Evolutionary conservation across 192 early-diverging fungal genomes (phyloP).

Genomic region (Borealophlyctis nickersoniae): DNA sequence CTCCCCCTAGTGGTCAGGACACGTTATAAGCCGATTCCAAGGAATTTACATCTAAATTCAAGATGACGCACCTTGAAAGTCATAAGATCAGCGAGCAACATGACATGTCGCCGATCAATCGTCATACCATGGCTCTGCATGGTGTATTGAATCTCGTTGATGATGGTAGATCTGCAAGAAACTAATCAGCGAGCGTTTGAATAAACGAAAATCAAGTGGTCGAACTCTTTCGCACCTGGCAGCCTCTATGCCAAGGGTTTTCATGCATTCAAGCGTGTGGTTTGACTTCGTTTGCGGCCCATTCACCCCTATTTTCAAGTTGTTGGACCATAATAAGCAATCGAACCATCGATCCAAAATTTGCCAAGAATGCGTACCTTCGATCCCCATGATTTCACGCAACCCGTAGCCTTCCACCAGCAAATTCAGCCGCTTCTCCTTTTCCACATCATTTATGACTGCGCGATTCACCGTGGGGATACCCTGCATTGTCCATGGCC

Average conservation of each 20-base stretch:
- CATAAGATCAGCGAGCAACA: constrained; percentile 98
- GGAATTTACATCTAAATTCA: constrained; percentile 1
- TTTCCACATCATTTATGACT: constrained; percentile 72
- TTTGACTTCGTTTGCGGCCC: constrained; percentile 79
- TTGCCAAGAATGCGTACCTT: constrained; percentile 65
- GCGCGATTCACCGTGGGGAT: constrained; percentile 78
- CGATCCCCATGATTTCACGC: constrained; percentile 90
- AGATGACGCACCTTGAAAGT: constrained; percentile 72
- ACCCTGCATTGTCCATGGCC: too few relatives aligned
- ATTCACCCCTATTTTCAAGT: constrained; percentile 55
- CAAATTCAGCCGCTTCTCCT: constrained; percentile 55
- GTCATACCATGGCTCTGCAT: constrained; percentile 90
- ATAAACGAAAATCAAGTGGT: constrained; percentile 13
- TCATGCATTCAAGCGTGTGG: constrained; percentile 87
- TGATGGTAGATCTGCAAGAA: constrained; percentile 84
- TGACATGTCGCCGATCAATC: constrained; percentile 92
- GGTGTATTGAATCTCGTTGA: constrained; percentile 81
- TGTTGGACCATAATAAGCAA: constrained; percentile 1
- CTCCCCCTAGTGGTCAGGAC: constrained; percentile 68
- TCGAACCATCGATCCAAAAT: neutral
- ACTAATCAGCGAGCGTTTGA: too few relatives aligned
- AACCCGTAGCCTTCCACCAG: constrained; percentile 93
- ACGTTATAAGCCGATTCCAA: constrained; percentile 3
- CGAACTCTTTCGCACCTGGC: constrained; percentile 52
- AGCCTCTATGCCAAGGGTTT: constrained; percentile 94